Evolutionary conservation across 2,329 filamentous ascomycete species (phyloP), one percentile per base, ranked within the genome.

Genomic region (Aspergillus caelatus): DNA sequence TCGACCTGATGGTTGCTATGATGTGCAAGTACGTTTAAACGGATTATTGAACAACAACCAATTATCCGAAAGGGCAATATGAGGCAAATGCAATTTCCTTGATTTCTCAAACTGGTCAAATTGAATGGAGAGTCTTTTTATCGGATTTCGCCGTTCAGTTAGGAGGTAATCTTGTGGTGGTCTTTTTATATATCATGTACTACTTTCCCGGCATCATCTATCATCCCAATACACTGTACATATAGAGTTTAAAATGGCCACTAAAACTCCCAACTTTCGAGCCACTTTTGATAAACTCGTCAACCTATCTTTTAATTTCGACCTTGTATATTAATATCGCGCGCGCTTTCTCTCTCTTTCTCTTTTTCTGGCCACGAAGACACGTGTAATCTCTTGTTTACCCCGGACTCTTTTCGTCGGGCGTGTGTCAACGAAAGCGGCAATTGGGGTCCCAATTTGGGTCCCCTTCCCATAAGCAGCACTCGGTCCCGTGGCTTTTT

Each of bases 1-100:
- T 92, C 89, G 90, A 92, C 79, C 89, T 92, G 79, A 93, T 93
- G 91, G 88, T 93, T 92, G 91, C 91, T 85, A 91, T 93, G 86
- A 93, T 93, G 91, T 91, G 90, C 90, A 93, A 93, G 87, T 92
- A 91, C 85, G 89, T 92, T 68, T 79, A 78, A 78, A 71, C 52
- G 52, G 4, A 63, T 62, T 34, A 14, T 52, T 48, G 11, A 34
- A 2, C 16, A 21, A 21, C 10, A 43, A 53, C 12, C 30, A 26
- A 39, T n/a, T 21, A 46, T 46, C 43, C 43, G 43, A 46, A 41
- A 52, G 54, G 54, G 41, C 32, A 55, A 55, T 55, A 55, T 39
- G 52, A 55, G 52, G 52, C 52, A 55, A 55, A 55, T 55, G 52
- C 32, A 39, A 26, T 55, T 55, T 55, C 34, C 52, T 39, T 39